Evolutionary conservation across 2,329 filamentous ascomycete species (phyloP).

Genomic region (Exophiala sp.): DNA sequence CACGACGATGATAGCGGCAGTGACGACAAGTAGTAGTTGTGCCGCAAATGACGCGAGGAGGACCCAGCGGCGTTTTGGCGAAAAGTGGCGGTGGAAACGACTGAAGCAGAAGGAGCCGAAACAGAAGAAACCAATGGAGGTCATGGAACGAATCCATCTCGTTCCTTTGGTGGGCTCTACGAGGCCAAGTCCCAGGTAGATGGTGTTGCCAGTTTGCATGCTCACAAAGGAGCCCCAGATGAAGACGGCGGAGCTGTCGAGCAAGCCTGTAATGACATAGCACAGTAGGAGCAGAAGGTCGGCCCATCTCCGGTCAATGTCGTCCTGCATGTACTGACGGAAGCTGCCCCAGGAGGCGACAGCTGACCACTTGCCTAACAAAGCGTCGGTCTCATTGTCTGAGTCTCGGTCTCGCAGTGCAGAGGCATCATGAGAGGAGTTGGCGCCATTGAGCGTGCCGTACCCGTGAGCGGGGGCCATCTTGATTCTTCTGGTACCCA

Average conservation of each 20-base stretch:
- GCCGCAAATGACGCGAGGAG: conserved; percentile 54
- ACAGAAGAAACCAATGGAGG: conserved; percentile 65
- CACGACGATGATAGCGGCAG: conserved; percentile 36
- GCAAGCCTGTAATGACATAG: conserved; percentile 70
- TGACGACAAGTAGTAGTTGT: conserved; percentile 42
- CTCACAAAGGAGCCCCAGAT: conserved; percentile 76
- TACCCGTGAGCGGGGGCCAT: conserved; percentile 18
- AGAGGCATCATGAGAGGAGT: conserved; percentile 1
- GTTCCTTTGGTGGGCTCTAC: conserved; percentile 50
- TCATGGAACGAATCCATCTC: conserved; percentile 66
- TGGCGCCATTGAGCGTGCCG: conserved; percentile 9
- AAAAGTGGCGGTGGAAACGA: conserved; percentile 59
- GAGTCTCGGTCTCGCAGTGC: conserved; percentile 1
- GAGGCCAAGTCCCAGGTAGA: conserved; percentile 72
- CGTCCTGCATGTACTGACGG: conserved; percentile 17
- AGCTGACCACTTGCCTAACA: conserved; percentile 4
- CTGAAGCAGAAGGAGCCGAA: conserved; percentile 66
- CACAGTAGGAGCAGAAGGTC: conserved; percentile 65
- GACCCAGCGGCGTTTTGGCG: conserved; percentile 59
- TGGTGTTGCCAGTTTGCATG: conserved; percentile 82
- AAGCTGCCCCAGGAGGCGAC: conserved; percentile 1
- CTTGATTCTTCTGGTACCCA: background rate
- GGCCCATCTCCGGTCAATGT: conserved; percentile 39
- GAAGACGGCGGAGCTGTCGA: conserved; percentile 69
- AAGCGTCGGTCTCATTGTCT: conserved; percentile 11